Evolutionary conservation across 2,329 filamentous ascomycete species (phyloP), one percentile per base, ranked within the genome.

Genomic region (Trichocomaceae sp.): DNA sequence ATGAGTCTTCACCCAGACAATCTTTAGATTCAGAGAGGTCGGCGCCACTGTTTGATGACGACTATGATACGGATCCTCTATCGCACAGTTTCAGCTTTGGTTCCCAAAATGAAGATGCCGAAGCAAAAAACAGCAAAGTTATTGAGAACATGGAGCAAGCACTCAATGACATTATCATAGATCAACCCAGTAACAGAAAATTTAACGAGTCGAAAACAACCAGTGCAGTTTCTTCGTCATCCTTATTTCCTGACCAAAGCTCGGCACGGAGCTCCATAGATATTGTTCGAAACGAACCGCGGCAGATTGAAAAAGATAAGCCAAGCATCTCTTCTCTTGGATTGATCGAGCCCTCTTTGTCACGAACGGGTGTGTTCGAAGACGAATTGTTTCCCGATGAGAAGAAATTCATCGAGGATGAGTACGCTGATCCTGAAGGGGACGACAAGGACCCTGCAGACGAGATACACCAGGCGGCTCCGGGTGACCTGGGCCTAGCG

Each of bases 311-410:
- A 53, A 79, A 72, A 58, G 80, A 83, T 26, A 95, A 87, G 69
- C 91, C 90, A 22, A 99, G 88, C 66, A 83, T 99, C 60, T 87
- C 92, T 10, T 96, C 93, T 0, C 75, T 99, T 2, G 93, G 93
- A 0, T 81, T 99, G 5, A 89, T 99, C 1, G 95, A 90, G 57
- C 86, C 87, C 5, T 88, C 89, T 13, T 90, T 88, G n/a, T 90
- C 88, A 15, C 85, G 90, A 20, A 90, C 91, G 57, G 91, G 92
- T 1, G 93, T 99, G 2, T 99, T 99, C 69, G 88, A 96, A 61
- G 88, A 97, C 66, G 90, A 97, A 66, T 81, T 99, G 5, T 97
- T 96, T 67, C 87, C 85, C 1, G 92, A 97, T 60, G 89, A 95
- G 64, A 68, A 72, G 63, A 90, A 85, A 63, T 90, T 90, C 61